Conservation (phyloP, 179 eudicot species). For the Carnegiea gigantea region DNA sequence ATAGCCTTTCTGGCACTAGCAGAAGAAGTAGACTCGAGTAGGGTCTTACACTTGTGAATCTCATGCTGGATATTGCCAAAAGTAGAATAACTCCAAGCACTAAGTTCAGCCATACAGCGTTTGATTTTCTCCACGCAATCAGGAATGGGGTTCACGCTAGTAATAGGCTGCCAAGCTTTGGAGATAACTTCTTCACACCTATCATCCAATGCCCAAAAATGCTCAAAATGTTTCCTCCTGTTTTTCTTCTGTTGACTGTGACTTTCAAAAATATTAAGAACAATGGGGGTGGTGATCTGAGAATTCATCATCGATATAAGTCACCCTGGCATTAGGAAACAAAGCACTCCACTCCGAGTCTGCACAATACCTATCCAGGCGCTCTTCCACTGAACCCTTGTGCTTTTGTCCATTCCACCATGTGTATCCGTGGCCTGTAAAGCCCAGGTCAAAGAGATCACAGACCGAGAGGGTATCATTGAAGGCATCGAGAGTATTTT, state of each 20-base stretch:
- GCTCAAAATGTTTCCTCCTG: background rate
- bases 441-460: background rate
- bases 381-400: background rate
- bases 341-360: background rate
- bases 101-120: background rate
- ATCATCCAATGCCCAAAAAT: background rate
- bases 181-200: background rate
- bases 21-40: too few species aligned
- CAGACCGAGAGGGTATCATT: background rate
- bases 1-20: background rate
- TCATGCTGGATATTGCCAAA: too few species aligned
- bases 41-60: too few species aligned
- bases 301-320: background rate
- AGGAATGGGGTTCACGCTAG: too few species aligned
- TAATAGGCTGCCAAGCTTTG: too few species aligned
- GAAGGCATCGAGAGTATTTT: background rate
- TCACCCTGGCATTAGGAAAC: too few species aligned
- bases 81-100: too few species aligned
- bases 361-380: background rate
- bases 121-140: background rate
- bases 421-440: background rate
- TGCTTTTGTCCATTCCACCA: background rate
- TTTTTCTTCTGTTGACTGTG: background rate
- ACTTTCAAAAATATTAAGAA: background rate
- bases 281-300: background rate